phyloP scores from a whole-genome alignment of 1,139 yeast species.

The Yamadazyma siamensis region DNA sequence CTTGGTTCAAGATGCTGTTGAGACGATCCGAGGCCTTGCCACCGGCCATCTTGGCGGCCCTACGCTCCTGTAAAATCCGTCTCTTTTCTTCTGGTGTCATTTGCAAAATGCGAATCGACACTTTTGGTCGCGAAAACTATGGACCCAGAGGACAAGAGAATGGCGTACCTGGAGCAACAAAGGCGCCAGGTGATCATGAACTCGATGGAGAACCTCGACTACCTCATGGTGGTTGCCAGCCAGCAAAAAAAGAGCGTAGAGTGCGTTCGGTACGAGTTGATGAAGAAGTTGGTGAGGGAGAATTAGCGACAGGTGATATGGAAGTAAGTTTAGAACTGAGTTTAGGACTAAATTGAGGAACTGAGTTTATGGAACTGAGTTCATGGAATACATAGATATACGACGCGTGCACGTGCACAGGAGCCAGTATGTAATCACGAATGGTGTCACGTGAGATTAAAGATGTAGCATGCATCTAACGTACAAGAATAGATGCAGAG shows the following conservation, averaged over 20 bases:
- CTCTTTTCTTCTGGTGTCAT: constrained; percentile 63
- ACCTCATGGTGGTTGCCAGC: constrained; percentile 39
- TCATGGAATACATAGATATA: no score
- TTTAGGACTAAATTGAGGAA: no score
- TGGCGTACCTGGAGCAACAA: constrained; percentile 36
- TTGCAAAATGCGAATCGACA: constrained; percentile 1
- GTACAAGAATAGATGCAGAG: no score
- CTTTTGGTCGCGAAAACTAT: neutral
- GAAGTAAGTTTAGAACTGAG: neutral
- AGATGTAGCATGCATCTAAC: no score
- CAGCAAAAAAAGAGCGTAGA: constrained; percentile 44
- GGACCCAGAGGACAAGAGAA: constrained; percentile 3
- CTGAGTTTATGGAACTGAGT: no score
- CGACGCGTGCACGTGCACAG: no score
- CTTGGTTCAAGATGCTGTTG: constrained; percentile 42
- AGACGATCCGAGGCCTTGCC: constrained; percentile 58
- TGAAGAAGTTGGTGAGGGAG: constrained; percentile 17
- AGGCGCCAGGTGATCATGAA: constrained; percentile 39
- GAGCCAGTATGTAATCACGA: no score
- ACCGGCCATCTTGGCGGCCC: constrained; percentile 64
- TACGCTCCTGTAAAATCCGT: constrained; percentile 58
- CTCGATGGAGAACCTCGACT: constrained; percentile 43
- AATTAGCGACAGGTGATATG: neutral
- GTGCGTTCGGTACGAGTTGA: constrained; percentile 41
- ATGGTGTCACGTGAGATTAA: no score